Conservation (phyloP, 352 stramenopile species). For the Elongisporangium senticosum region DNA sequence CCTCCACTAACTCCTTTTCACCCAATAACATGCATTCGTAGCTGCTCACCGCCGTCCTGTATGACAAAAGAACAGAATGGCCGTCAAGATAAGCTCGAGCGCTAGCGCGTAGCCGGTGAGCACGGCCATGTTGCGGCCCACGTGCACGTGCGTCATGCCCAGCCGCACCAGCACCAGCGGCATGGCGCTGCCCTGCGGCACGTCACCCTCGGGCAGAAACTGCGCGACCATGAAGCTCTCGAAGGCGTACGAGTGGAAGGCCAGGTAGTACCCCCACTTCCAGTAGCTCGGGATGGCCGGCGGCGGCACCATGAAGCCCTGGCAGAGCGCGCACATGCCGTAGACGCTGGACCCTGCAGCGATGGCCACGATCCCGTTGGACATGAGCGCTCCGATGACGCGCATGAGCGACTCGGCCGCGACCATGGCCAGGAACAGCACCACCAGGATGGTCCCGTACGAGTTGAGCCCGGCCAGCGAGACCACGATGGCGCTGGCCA, state of each 20-base stretch:
- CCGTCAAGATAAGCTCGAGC: no score
- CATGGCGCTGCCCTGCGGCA: slow-evolving; percentile 2
- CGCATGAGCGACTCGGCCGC: slow-evolving; percentile 76
- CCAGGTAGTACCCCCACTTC: slow-evolving; percentile 80
- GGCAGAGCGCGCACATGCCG: slow-evolving; percentile 77
- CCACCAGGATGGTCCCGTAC: slow-evolving; percentile 50
- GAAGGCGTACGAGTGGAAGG: slow-evolving; percentile 82
- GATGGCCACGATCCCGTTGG: slow-evolving; percentile 82
- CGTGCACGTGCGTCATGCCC: slow-evolving; percentile 43
- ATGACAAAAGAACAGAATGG: no score
- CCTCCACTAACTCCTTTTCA: no score
- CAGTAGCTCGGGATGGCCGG: slow-evolving; percentile 58
- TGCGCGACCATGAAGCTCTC: slow-evolving; percentile 76
- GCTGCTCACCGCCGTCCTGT: no score
- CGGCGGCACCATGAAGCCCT: slow-evolving; percentile 71
- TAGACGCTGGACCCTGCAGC: slow-evolving; percentile 62
- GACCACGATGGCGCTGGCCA: slow-evolving; percentile 45
- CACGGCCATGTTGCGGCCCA: slow-evolving; percentile 33
- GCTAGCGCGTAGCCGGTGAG: slow-evolving; percentile 7
- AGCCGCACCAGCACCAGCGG: slow-evolving; percentile 13
- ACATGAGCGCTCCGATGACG: slow-evolving; percentile 60
- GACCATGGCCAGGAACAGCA: slow-evolving; percentile 68
- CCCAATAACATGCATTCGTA: no score
- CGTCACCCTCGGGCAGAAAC: slow-evolving; percentile 28
- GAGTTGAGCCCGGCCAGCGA: slow-evolving; percentile 45